phyloP scores from a whole-genome alignment of 495 filamentous ascomycete genomes.

The Physcia stellaris region DNA sequence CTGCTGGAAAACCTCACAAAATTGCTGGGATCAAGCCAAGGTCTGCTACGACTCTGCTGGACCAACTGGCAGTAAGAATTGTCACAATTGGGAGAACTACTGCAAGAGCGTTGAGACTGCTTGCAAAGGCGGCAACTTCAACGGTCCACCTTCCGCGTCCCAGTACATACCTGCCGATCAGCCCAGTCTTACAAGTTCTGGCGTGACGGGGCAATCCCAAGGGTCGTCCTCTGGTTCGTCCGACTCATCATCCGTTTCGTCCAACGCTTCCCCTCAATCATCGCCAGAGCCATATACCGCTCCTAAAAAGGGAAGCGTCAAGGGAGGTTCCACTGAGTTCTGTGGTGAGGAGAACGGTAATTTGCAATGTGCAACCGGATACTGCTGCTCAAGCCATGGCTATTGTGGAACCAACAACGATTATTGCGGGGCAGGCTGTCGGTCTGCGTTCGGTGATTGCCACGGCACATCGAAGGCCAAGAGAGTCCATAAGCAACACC shows the following conservation, averaged over 20 bases:
- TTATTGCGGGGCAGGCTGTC: constrained; percentile 29
- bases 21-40: constrained; percentile 44
- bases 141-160: constrained; percentile 36
- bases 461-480: too few species aligned
- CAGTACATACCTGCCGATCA: constrained; percentile 28
- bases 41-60: constrained; percentile 43
- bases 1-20: constrained; percentile 41
- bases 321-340: constrained; percentile 9
- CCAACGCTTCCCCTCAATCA: neutral
- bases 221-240: neutral
- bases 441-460: constrained; percentile 24
- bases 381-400: constrained; percentile 16
- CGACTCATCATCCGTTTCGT: neutral
- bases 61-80: constrained; percentile 42
- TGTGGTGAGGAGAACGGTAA: constrained; percentile 16
- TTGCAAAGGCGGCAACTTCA: constrained; percentile 33
- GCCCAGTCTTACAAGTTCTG: neutral
- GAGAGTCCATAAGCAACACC: too few species aligned
- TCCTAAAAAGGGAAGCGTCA: neutral
- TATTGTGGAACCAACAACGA: constrained; percentile 26
- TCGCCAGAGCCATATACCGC: neutral
- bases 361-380: constrained; percentile 10
- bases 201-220: neutral
- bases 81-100: constrained; percentile 43
- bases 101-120: constrained; percentile 37